Conservation (phyloP, 192 early-diverging fungal species). For the Phycomyces blakesleeanus region DNA sequence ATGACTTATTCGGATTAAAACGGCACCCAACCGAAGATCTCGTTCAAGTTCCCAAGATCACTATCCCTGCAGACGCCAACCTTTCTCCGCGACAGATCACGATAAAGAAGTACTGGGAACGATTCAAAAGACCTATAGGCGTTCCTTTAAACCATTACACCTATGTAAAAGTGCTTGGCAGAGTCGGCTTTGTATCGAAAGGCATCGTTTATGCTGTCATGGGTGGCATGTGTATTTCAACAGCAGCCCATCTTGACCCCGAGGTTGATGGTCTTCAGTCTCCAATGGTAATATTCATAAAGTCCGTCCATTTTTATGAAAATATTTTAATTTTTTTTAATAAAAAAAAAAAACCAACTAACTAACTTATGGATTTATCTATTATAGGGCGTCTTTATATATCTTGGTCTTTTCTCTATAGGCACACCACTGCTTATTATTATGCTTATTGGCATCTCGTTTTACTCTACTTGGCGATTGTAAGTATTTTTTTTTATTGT, state of each 20-base stretch:
- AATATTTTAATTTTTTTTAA: neutral
- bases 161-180: constrained; percentile 33
- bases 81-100: neutral
- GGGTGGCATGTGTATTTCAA: constrained; percentile 38
- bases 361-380: no score
- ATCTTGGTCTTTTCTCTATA: constrained; percentile 32
- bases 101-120: neutral
- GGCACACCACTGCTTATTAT: constrained; percentile 36
- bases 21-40: no score
- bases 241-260: constrained; percentile 8
- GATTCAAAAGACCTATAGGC: constrained; percentile 23
- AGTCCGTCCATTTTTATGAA: neutral
- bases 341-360: neutral
- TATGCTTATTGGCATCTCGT: constrained; percentile 39
- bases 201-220: constrained; percentile 47
- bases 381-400: constrained; percentile 40
- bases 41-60: neutral
- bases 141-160: constrained; percentile 10
- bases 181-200: constrained; percentile 49
- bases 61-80: neutral
- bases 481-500: constrained; percentile 7
- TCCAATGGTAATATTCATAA: constrained; percentile 12
- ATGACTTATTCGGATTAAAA: no score
- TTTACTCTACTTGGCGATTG: constrained; percentile 47
- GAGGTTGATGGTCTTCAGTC: constrained; percentile 11